Evolutionary conservation across 257 asterid species (phyloP).

Genomic region (Solanum habrochaites): DNA sequence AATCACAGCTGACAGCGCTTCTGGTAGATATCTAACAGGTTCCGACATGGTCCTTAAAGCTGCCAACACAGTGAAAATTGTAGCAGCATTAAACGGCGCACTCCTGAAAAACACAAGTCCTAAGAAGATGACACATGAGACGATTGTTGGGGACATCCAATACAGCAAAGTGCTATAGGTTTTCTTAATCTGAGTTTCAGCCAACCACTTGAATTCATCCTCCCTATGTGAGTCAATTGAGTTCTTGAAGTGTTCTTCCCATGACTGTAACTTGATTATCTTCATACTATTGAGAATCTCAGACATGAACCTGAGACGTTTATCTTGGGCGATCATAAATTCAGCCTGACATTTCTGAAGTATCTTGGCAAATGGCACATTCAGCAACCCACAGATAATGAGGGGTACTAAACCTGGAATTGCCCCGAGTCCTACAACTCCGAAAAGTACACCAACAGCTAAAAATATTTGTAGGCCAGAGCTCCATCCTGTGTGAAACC

Average conservation of each 20-base stretch:
- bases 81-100: conserved; percentile 50
- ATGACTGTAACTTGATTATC: conserved; percentile 64
- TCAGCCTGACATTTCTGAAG: conserved; percentile 54
- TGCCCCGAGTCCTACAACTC: conserved; percentile 55
- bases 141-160: conserved; percentile 67
- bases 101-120: conserved; percentile 47
- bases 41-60: conserved; percentile 53
- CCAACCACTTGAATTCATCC: conserved; percentile 55
- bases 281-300: conserved; percentile 75
- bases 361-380: conserved; percentile 54
- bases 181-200: conserved; percentile 35
- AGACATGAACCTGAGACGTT: conserved; percentile 47
- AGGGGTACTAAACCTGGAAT: conserved; percentile 61
- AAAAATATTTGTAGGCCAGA: conserved; percentile 32
- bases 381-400: conserved; percentile 38
- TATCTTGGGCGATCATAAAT: conserved; percentile 58
- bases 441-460: conserved; percentile 27
- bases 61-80: conserved; percentile 56
- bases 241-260: conserved; percentile 66
- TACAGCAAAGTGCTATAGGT: conserved; percentile 23
- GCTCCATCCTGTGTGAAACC: conserved; percentile 51
- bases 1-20: conserved; percentile 44
- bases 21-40: conserved; percentile 55
- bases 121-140: conserved; percentile 45
- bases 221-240: conserved; percentile 32